phyloP scores from a whole-genome alignment of 1,284 basidiomycete species.

The Ceraceosorus bombacis region DNA sequence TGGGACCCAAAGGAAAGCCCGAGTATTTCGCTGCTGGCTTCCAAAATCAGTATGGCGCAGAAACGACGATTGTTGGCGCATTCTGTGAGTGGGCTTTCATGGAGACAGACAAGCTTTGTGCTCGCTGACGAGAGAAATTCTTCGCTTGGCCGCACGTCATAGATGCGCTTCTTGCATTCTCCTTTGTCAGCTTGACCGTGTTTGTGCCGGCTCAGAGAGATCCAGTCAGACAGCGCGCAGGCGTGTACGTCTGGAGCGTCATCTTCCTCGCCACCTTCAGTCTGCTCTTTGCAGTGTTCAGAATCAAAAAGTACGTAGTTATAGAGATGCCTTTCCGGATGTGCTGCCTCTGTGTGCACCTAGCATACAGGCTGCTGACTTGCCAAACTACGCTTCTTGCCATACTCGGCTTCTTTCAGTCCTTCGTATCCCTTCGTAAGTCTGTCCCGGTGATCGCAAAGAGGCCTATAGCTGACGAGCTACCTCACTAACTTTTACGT shows the following conservation, averaged over 20 bases:
- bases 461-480: no score
- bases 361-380: no score
- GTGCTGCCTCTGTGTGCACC: no score
- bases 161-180: conserved; percentile 76
- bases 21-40: conserved; percentile 81
- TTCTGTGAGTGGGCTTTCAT: conserved; percentile 62
- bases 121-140: not conserved
- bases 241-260: conserved; percentile 79
- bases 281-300: conserved; percentile 78
- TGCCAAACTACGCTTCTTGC: no score
- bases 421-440: no score
- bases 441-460: no score
- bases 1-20: conserved; percentile 52
- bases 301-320: conserved; percentile 64
- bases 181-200: conserved; percentile 73
- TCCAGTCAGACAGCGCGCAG: conserved; percentile 67
- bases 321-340: no score
- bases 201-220: conserved; percentile 71
- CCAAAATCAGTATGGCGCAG: conserved; percentile 83
- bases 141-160: not conserved
- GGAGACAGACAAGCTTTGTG: not conserved
- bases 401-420: no score
- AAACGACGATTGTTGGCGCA: conserved; percentile 76
- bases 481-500: no score
- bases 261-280: conserved; percentile 80